A percentile compares a stretch with the other conserved stretches of the same genome.
Conservation (phyloP, 148 eudicot genomes). For the Chenopodium album region DNA sequence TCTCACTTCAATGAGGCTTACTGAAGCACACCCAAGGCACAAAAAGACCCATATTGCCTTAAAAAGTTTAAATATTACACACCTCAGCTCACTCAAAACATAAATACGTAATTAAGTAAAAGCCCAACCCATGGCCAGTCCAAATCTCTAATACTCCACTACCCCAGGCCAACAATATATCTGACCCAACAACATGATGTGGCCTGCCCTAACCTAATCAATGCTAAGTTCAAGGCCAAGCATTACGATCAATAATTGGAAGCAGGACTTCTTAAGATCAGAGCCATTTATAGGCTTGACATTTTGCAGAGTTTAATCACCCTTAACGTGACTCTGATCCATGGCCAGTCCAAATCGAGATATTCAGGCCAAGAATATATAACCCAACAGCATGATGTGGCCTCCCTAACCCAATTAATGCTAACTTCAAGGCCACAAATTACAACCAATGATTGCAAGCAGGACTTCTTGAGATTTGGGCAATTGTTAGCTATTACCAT, state of each 20-base stretch:
- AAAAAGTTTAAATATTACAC: background rate
- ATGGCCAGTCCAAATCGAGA: background rate
- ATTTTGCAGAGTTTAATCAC: too few species aligned
- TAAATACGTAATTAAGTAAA: too few species aligned
- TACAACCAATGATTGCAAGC: background rate
- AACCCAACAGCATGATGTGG: background rate
- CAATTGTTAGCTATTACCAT: background rate
- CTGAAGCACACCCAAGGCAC: too few species aligned
- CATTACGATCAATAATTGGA: background rate
- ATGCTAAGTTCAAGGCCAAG: background rate
- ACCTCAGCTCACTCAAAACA: background rate
- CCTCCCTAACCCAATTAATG: background rate
- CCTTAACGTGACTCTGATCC: background rate
- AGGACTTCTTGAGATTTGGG: background rate
- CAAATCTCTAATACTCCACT: background rate
- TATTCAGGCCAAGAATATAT: background rate
- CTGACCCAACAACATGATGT: background rate
- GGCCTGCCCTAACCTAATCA: background rate
- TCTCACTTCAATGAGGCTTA: too few species aligned
- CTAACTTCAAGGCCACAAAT: background rate
- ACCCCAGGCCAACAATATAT: background rate
- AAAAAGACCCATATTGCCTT: too few species aligned
- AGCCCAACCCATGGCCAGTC: background rate
- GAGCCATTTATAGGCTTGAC: background rate
- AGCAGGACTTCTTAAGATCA: background rate